These are phyloP conservation scores for Peziza echinospora DNA, from an alignment of 495 filamentous ascomycete species.

Conservation along the genomic window DNA sequence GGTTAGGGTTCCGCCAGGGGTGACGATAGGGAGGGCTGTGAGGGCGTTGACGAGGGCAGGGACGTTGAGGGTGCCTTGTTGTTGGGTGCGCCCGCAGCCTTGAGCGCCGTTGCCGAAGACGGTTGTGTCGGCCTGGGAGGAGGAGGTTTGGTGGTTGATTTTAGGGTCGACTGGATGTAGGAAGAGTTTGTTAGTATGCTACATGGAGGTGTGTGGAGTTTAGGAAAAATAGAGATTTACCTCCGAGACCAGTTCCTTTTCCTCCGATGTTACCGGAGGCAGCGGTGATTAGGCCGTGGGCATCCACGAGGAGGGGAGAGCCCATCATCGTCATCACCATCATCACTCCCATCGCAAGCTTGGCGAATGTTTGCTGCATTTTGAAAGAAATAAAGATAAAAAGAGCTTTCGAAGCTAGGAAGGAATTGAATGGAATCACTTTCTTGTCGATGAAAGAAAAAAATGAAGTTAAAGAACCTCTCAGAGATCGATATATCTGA, in stretches of 20 bases:
- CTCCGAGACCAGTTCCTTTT: slow-evolving; percentile 18
- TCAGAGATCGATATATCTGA: no score
- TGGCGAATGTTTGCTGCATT: not conserved
- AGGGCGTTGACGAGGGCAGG: slow-evolving; percentile 26
- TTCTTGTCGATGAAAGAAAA: no score
- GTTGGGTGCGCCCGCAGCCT: slow-evolving; percentile 26
- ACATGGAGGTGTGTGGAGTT: not conserved
- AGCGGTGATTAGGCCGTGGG: slow-evolving; percentile 28
- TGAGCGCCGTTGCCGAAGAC: slow-evolving; percentile 23
- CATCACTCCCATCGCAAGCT: no score
- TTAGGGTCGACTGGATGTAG: slow-evolving; percentile 19
- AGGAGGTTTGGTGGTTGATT: slow-evolving; percentile 29
- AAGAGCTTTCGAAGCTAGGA: no score
- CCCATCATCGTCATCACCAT: no score
- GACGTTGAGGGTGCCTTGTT: slow-evolving; percentile 32
- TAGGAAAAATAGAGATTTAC: slow-evolving; percentile 13
- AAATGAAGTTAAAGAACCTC: no score
- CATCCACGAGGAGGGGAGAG: no score
- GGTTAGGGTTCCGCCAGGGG: slow-evolving; percentile 24
- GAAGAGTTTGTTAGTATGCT: slow-evolving; percentile 2
- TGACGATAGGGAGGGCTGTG: slow-evolving; percentile 28
- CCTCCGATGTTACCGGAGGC: slow-evolving; percentile 30
- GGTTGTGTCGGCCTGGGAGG: slow-evolving; percentile 33
- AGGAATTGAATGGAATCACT: no score
- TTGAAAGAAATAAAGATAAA: not conserved